A percentile compares a stretch with the other conserved stretches of the same genome.
These are phyloP conservation scores for Eimeria acervulina DNA, from an alignment of 169 alveolate species.

Conservation along the genomic window DNA sequence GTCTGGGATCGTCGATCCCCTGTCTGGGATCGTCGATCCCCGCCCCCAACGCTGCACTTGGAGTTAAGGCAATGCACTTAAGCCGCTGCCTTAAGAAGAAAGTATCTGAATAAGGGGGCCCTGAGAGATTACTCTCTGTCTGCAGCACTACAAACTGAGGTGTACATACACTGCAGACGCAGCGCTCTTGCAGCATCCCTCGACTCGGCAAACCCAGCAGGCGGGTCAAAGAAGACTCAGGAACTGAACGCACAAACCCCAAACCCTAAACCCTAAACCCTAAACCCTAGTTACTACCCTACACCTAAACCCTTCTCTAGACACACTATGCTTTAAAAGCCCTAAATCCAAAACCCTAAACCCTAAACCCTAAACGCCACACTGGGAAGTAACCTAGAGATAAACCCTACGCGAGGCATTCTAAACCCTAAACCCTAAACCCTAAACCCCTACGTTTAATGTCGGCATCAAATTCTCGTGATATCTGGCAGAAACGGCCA, in stretches of 20 bases:
- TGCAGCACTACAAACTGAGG: too few species aligned
- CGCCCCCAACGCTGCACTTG: too few species aligned
- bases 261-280: conserved; percentile 6
- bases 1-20: too few species aligned
- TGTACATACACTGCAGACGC: background rate
- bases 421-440: conserved; percentile 42
- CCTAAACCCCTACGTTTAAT: background rate
- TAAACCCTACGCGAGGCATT: background rate
- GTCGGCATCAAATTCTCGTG: conserved; percentile 1
- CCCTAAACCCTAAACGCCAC: conserved; percentile 40
- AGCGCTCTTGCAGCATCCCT: conserved; percentile 81
- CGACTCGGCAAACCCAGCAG: conserved; percentile 83
- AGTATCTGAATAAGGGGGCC: too few species aligned
- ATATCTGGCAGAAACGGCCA: conserved; percentile 28
- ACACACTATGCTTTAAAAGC: conserved; percentile 15
- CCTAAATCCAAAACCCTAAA: conserved; percentile 13
- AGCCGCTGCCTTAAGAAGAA: too few species aligned
- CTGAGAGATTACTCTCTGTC: too few species aligned
- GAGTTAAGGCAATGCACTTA: too few species aligned
- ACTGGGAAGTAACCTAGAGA: too few species aligned
- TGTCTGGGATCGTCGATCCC: too few species aligned
- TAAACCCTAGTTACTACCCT: background rate
- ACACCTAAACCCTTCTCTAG: background rate
- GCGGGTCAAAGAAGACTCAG: conserved; percentile 83
- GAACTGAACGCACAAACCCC: conserved; percentile 79